Percentiles rank a stretch among this genome's conserved stretches.
These are phyloP conservation scores for Plantago ovata DNA, from an alignment of 257 asterid genomes.

Conservation along the genomic window DNA sequence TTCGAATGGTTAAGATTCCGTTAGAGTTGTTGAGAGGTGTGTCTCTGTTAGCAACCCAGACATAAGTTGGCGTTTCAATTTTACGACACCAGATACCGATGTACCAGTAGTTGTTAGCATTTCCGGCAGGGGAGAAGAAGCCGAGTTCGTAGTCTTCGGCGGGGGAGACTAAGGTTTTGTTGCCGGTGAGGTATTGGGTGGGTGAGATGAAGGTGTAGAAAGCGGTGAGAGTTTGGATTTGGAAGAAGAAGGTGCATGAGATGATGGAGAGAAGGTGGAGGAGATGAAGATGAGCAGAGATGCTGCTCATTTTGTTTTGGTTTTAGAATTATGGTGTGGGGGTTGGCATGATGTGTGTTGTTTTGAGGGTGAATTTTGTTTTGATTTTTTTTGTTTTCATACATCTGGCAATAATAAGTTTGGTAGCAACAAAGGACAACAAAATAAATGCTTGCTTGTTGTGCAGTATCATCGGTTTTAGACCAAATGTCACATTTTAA, in stretches of 20 bases:
- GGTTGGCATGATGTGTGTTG: slow-evolving; percentile 1
- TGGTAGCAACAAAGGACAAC: not conserved
- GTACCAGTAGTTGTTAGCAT: slow-evolving; percentile 29
- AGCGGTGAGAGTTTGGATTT: slow-evolving; percentile 19
- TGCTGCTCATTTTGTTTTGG: not conserved
- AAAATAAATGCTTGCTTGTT: too few species aligned
- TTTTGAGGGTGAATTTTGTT: not conserved
- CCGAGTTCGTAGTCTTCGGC: slow-evolving; percentile 54
- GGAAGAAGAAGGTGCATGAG: slow-evolving; percentile 18
- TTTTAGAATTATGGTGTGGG: not conserved
- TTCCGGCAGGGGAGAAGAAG: slow-evolving; percentile 40
- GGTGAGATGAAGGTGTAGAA: slow-evolving; percentile 36
- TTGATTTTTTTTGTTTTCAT: not conserved
- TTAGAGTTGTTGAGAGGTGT: slow-evolving; percentile 51
- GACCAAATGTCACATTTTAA: too few species aligned
- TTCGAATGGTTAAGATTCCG: slow-evolving; percentile 40
- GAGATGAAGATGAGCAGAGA: not conserved
- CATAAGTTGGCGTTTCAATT: slow-evolving; percentile 32
- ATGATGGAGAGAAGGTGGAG: slow-evolving; percentile 6
- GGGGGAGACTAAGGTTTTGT: slow-evolving; percentile 39
- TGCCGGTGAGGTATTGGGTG: slow-evolving; percentile 28
- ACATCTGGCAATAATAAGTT: slow-evolving; percentile 9
- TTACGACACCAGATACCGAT: slow-evolving; percentile 67
- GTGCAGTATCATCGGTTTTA: too few species aligned
- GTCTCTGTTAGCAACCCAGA: slow-evolving; percentile 86